phyloP scores from a whole-genome alignment of 495 filamentous ascomycete genomes.

The Penicillium cosmopolitanum region DNA sequence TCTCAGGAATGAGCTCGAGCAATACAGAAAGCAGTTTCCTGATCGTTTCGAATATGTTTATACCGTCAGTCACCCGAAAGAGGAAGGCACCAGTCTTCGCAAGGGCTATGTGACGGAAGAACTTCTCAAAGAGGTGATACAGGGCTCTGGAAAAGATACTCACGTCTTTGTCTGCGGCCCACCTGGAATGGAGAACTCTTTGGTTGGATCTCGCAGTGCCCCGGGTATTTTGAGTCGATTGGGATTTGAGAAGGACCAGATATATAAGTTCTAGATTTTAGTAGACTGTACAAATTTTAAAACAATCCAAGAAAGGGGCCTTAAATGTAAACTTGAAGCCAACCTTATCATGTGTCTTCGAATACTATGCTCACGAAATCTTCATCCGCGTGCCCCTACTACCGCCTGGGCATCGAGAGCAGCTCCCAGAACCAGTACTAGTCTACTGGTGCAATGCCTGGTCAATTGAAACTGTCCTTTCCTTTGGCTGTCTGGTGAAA shows the following conservation, averaged over 20 bases:
- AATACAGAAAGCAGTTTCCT: constrained; percentile 55
- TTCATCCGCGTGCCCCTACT: too few species aligned
- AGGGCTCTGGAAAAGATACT: constrained; percentile 30
- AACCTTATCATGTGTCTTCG: too few species aligned
- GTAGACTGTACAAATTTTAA: too few species aligned
- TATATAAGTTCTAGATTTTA: constrained; percentile 53
- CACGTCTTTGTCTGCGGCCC: constrained; percentile 69
- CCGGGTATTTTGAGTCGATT: constrained; percentile 52
- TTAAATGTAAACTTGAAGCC: too few species aligned
- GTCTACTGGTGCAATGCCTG: too few species aligned
- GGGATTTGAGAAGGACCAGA: constrained; percentile 57
- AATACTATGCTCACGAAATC: too few species aligned
- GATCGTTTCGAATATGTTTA: constrained; percentile 62
- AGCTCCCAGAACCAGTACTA: too few species aligned
- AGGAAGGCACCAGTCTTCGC: constrained; percentile 33
- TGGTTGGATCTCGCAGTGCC: constrained; percentile 47
- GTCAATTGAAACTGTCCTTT: too few species aligned
- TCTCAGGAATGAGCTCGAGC: constrained; percentile 55
- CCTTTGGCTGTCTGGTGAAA: too few species aligned
- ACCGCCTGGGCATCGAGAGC: too few species aligned
- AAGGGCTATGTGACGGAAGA: constrained; percentile 62
- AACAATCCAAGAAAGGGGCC: too few species aligned
- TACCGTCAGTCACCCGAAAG: constrained; percentile 54
- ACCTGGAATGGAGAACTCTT: constrained; percentile 61
- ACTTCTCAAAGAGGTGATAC: constrained; percentile 41